These are phyloP conservation scores for Phoma sp. DNA, from an alignment of 2,329 filamentous ascomycete species.

Conservation along the genomic window DNA sequence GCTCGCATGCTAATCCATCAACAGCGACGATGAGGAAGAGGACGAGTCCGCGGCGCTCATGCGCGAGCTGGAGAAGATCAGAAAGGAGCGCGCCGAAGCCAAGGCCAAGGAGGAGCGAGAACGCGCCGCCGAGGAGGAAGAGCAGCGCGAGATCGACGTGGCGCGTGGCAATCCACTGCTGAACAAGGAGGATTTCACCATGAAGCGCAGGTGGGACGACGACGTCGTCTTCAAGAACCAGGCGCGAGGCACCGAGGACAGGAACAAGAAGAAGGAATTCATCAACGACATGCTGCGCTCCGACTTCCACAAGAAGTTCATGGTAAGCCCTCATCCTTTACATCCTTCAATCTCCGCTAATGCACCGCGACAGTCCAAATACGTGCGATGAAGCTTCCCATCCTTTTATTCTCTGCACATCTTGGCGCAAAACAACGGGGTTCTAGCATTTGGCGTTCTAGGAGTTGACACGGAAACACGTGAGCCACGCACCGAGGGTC, in stretches of 20 bases:
- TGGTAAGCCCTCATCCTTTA: constrained; percentile 59
- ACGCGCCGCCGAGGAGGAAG: constrained; percentile 78
- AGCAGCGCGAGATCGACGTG: constrained; percentile 84
- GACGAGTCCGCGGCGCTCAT: constrained; percentile 87
- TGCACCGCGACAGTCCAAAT: constrained; percentile 38
- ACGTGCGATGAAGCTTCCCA: constrained; percentile 42
- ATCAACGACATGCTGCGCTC: constrained; percentile 94
- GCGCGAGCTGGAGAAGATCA: constrained; percentile 92
- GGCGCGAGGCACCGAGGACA: constrained; percentile 91
- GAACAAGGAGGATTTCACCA: constrained; percentile 84
- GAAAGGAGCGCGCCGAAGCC: constrained; percentile 81
- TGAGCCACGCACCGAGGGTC: constrained; percentile 31
- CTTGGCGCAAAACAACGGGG: constrained; percentile 7
- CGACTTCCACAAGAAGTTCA: constrained; percentile 98
- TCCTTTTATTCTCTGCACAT: not conserved
- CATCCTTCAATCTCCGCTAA: constrained; percentile 9
- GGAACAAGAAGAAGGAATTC: constrained; percentile 91
- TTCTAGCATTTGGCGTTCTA: constrained; percentile 20
- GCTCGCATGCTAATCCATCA: constrained; percentile 19
- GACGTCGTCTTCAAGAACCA: constrained; percentile 99
- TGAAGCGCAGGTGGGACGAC: constrained; percentile 95
- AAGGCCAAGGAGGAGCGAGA: constrained; percentile 84
- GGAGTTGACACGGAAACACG: constrained; percentile 18
- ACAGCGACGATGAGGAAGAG: constrained; percentile 63
- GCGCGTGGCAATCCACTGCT: constrained; percentile 90